These are phyloP conservation scores for Stentor coeruleus DNA, from an alignment of 73 alveolate genomes.

Conservation along the genomic window DNA sequence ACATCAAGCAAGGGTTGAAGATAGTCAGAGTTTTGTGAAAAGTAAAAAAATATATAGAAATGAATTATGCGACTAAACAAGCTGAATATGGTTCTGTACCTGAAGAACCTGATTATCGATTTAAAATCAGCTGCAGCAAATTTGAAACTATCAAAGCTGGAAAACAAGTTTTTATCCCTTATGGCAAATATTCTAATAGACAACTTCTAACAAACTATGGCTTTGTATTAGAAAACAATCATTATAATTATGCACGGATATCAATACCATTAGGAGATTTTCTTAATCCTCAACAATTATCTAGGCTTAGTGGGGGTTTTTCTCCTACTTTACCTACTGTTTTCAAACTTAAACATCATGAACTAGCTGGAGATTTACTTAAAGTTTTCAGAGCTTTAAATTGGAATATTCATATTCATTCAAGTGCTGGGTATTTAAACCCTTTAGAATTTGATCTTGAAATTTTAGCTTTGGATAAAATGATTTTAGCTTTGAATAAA, in stretches of 20 bases:
- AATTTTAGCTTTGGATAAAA: not conserved
- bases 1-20: not conserved
- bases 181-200: slow-evolving; percentile 28
- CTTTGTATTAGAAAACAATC: not conserved
- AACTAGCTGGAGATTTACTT: not conserved
- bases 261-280: not conserved
- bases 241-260: slow-evolving; percentile 5
- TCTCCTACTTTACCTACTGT: too few species aligned
- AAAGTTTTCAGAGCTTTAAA: not conserved
- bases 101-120: not conserved
- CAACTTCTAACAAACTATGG: slow-evolving; percentile 19
- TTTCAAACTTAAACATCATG: slow-evolving; percentile 4
- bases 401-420: not conserved
- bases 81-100: not conserved
- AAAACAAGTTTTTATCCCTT: not conserved
- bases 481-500: not conserved
- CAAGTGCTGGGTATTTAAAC: not conserved
- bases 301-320: not conserved
- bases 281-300: not conserved
- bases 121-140: not conserved
- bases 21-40: not conserved
- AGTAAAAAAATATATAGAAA: too few species aligned
- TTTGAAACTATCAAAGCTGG: slow-evolving; percentile 9
- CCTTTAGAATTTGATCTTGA: slow-evolving; percentile 7
- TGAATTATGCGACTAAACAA: not conserved